Percentiles rank a stretch among this genome's conserved stretches.
Evolutionary conservation across 441 rosid genomes (phyloP).

Genomic region (Melastoma candidum): DNA sequence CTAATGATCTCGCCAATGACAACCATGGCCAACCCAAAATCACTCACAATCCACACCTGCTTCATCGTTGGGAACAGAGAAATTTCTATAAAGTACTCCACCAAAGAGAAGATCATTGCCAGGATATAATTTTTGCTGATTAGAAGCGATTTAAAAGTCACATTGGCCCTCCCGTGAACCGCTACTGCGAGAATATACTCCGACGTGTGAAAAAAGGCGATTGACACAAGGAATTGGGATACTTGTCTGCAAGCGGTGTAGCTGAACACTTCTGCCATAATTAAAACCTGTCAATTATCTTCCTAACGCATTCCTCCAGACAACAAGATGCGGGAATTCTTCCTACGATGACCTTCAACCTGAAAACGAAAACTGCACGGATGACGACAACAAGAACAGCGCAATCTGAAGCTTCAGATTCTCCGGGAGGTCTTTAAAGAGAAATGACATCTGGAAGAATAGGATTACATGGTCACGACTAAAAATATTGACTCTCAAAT

Average conservation of each 20-base stretch:
- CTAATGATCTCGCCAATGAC: conserved; percentile 50
- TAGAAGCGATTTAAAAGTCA: conserved; percentile 49
- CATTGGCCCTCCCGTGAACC: conserved; percentile 53
- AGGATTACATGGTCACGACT: too few species aligned
- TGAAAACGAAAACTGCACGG: too few species aligned
- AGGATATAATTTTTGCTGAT: conserved; percentile 49
- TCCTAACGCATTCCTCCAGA: too few species aligned
- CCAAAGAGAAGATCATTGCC: conserved; percentile 48
- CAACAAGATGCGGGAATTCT: too few species aligned
- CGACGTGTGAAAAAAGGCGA: conserved; percentile 61
- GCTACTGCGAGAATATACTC: conserved; percentile 51
- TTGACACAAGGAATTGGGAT: conserved; percentile 38
- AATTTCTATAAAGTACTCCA: conserved; percentile 51
- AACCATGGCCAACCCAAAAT: conserved; percentile 50
- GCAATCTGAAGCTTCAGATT: too few species aligned
- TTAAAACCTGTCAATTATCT: too few species aligned
- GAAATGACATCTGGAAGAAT: too few species aligned
- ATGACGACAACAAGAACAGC: too few species aligned
- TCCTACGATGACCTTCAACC: too few species aligned
- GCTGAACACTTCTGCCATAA: conserved; percentile 45
- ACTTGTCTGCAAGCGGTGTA: conserved; percentile 51
- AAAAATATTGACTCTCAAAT: too few species aligned
- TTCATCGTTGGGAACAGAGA: conserved; percentile 52
- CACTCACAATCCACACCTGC: conserved; percentile 57
- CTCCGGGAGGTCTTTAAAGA: too few species aligned